A percentile compares a stretch with the other conserved stretches of the same genome.
Evolutionary conservation across 2,329 filamentous ascomycete genomes (phyloP).

Genomic region (Dactylella cylindrospora): DNA sequence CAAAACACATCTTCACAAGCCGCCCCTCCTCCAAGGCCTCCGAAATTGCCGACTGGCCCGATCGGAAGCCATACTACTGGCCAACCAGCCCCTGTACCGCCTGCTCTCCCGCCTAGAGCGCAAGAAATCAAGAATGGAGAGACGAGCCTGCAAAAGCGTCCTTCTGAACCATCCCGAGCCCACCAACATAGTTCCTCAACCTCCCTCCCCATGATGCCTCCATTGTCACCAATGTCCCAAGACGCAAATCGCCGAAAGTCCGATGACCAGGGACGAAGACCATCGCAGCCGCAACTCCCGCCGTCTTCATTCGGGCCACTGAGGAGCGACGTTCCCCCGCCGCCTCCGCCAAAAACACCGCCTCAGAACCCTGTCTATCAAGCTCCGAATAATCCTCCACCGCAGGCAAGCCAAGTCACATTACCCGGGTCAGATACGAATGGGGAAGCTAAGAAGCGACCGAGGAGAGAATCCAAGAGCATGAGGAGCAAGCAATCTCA

Average conservation of each 20-base stretch:
- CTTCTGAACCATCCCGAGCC: background rate
- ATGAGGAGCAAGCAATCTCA: conserved; percentile 18
- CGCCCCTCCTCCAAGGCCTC: conserved; percentile 26
- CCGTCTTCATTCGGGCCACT: conserved; percentile 10
- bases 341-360: conserved; percentile 18
- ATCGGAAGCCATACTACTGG: background rate
- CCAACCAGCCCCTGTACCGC: background rate
- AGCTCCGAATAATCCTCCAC: background rate
- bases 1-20: background rate
- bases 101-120: conserved; percentile 27
- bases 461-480: conserved; percentile 23
- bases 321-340: conserved; percentile 11
- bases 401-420: conserved; percentile 15
- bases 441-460: conserved; percentile 6
- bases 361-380: conserved; percentile 17
- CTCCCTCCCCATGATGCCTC: conserved; percentile 25
- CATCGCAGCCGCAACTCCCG: conserved; percentile 2
- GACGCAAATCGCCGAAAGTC: conserved; percentile 22
- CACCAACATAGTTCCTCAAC: conserved; percentile 21
- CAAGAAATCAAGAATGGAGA: too few species aligned
- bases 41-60: conserved; percentile 26
- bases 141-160: too few species aligned
- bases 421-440: conserved; percentile 7
- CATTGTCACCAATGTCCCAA: conserved; percentile 8
- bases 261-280: conserved; percentile 25